phyloP scores from a whole-genome alignment of 164 flowering plant species.

The Magnolia kwangsiensis region DNA sequence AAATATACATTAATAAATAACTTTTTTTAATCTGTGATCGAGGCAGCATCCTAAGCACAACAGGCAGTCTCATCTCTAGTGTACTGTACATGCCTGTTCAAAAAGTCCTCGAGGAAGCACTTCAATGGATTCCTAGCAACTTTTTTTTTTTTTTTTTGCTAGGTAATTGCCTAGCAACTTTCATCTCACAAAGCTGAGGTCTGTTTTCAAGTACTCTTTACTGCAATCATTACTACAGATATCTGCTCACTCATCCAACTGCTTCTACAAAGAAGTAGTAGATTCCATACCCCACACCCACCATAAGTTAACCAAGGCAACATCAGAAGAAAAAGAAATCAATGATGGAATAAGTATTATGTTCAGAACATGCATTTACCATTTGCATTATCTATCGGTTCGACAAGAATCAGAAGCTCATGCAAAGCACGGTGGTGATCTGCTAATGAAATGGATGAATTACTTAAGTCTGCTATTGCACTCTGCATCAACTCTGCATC shows the following conservation, averaged over 20 bases:
- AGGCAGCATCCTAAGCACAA: neutral
- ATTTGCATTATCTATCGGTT: constrained; percentile 89
- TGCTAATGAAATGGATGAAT: constrained; percentile 62
- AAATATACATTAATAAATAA: too few species aligned
- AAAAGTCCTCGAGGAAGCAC: neutral
- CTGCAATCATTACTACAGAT: neutral
- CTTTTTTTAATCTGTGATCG: too few species aligned
- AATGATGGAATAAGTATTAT: neutral
- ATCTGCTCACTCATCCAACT: neutral
- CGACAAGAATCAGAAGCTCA: constrained; percentile 82
- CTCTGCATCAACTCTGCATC: constrained; percentile 84
- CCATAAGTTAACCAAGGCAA: neutral
- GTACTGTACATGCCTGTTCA: neutral
- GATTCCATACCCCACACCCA: neutral
- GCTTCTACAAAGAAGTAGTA: neutral
- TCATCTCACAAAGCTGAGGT: neutral
- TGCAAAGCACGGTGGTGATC: constrained; percentile 69
- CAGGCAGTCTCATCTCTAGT: neutral
- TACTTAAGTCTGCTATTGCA: constrained; percentile 75
- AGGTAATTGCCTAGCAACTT: neutral
- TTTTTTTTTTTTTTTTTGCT: neutral
- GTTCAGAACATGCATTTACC: constrained; percentile 36
- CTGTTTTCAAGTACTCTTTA: neutral
- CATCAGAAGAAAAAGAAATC: neutral
- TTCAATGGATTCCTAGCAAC: neutral